These are phyloP conservation scores for Boletus fagicola DNA, from an alignment of 768 basidiomycete genomes.

Conservation along the genomic window DNA sequence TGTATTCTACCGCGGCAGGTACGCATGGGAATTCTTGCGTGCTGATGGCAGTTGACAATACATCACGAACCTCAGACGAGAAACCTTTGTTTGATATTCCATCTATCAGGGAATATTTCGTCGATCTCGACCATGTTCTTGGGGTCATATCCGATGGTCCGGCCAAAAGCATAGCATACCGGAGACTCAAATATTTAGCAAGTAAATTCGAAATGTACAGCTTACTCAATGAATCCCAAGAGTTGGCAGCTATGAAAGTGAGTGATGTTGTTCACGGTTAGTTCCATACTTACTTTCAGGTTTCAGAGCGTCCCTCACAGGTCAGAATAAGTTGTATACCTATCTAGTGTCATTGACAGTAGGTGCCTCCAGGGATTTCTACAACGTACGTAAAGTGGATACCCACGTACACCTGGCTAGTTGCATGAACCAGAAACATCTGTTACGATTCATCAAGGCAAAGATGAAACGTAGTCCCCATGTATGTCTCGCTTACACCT, in stretches of 20 bases:
- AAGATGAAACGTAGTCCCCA: conserved; percentile 90
- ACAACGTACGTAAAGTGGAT: conserved; percentile 97
- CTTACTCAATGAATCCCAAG: conserved; percentile 89
- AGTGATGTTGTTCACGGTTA: conserved; percentile 17
- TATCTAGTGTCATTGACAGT: conserved; percentile 2
- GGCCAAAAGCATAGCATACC: conserved; percentile 92
- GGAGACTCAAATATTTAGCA: conserved; percentile 84
- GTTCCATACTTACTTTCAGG: conserved; percentile 3
- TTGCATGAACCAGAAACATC: conserved; percentile 99
- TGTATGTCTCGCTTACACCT: conserved; percentile 39
- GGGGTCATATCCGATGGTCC: conserved; percentile 93
- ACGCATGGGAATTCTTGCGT: background rate
- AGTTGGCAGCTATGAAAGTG: conserved; percentile 96
- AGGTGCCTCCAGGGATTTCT: conserved; percentile 76
- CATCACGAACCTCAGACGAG: conserved; percentile 30
- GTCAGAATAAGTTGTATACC: conserved; percentile 8
- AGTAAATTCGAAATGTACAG: conserved; percentile 95
- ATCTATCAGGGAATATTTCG: conserved; percentile 89
- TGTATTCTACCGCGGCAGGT: conserved; percentile 48
- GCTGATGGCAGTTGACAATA: background rate
- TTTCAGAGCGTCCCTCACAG: conserved; percentile 33
- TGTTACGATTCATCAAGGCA: conserved; percentile 97
- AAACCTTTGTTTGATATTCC: conserved; percentile 77
- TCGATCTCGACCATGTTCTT: conserved; percentile 91
- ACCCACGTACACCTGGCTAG: conserved; percentile 99